A percentile compares a stretch with the other conserved stretches of the same genome.
Evolutionary conservation across 805 yeast species (phyloP).

Genomic region (Candida orba): DNA sequence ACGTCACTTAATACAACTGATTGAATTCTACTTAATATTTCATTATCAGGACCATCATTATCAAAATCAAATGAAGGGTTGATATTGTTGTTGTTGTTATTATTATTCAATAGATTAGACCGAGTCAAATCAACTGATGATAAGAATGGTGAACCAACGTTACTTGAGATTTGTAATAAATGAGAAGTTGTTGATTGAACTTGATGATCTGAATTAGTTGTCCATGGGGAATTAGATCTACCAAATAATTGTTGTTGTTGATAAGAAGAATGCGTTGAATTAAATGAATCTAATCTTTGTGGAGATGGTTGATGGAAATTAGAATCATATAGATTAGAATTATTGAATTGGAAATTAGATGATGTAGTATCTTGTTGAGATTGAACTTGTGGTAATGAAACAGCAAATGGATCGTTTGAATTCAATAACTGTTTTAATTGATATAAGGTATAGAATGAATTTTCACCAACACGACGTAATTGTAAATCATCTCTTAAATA

Average conservation of each 20-base stretch:
- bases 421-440: constrained; percentile 44
- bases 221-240: constrained; percentile 4
- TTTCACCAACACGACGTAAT: constrained; percentile 54
- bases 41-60: constrained; percentile 14
- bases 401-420: constrained; percentile 63
- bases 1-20: constrained; percentile 35
- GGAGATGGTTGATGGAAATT: neutral
- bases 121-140: constrained; percentile 10
- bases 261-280: neutral
- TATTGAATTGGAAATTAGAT: constrained; percentile 1
- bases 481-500: constrained; percentile 49
- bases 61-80: constrained; percentile 1
- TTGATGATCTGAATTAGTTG: neutral
- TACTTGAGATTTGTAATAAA: constrained; percentile 8
- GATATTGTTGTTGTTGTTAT: neutral
- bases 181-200: constrained; percentile 1
- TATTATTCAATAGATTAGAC: constrained; percentile 10
- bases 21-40: constrained; percentile 32
- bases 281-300: neutral
- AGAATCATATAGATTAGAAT: neutral
- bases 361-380: neutral
- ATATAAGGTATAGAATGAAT: constrained; percentile 40
- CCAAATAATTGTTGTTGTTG: neutral
- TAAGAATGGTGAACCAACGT: constrained; percentile 3
- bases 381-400: constrained; percentile 36